Conservation (phyloP, 305 asterid genomes). For the Solanum hybrid region DNA sequence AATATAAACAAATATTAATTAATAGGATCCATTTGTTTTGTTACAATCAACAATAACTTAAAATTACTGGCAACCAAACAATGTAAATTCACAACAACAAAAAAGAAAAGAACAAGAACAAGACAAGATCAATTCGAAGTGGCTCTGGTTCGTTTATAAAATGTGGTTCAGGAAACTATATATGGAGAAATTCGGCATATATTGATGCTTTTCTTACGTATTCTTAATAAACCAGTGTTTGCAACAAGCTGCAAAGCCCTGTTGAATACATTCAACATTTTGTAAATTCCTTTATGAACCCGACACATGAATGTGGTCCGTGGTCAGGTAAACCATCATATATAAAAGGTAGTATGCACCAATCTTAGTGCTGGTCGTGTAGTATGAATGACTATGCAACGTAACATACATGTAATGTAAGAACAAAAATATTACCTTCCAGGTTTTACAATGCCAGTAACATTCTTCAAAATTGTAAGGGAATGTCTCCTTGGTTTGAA, state of each 20-base stretch:
- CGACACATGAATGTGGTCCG: not conserved
- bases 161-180: not conserved
- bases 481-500: conserved; percentile 40
- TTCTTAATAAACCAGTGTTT: not conserved
- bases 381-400: not conserved
- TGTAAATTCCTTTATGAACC: not conserved
- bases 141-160: not conserved
- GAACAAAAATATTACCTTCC: conserved; percentile 36
- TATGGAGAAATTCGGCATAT: not conserved
- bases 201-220: not conserved
- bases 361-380: not conserved
- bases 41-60: not conserved
- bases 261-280: not conserved
- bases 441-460: conserved; percentile 57
- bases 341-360: not conserved
- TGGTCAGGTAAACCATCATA: not conserved
- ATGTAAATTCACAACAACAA: not conserved
- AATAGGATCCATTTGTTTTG: not conserved
- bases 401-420: not conserved
- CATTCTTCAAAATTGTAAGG: conserved; percentile 39
- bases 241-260: not conserved
- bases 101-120: not conserved
- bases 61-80: not conserved
- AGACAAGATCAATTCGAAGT: not conserved
- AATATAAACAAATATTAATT: not conserved